Percentiles rank a stretch among this genome's conserved stretches.
Conservation (phyloP, 306 rosid species). For the Arachis stenosperma region DNA sequence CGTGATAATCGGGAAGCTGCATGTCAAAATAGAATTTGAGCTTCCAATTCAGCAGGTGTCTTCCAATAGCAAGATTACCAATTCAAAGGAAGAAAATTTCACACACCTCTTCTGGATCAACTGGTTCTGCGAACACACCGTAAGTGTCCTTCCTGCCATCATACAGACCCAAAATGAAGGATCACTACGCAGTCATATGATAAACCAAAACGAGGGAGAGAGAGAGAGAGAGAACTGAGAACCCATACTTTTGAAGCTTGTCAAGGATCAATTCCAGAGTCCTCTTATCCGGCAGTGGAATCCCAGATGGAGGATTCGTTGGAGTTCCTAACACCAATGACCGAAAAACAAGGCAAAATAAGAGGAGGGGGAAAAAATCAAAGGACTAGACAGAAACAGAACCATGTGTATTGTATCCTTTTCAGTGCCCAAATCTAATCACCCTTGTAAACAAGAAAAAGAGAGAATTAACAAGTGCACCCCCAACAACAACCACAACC, state of each 20-base stretch:
- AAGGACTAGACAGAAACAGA: slow-evolving; percentile 18
- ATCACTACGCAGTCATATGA: neutral
- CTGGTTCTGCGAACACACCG: slow-evolving; percentile 96
- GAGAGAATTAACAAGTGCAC: slow-evolving; percentile 28
- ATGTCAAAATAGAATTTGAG: slow-evolving; percentile 41
- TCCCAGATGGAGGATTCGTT: slow-evolving; percentile 47
- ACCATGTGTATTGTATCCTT: neutral
- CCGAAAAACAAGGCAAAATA: slow-evolving; percentile 26
- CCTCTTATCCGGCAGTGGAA: slow-evolving; percentile 88
- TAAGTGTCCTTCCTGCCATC: slow-evolving; percentile 95
- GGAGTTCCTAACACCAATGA: slow-evolving; percentile 71
- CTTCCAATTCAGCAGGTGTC: slow-evolving; percentile 26
- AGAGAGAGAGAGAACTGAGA: slow-evolving; percentile 18
- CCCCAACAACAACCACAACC: neutral
- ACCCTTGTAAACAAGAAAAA: neutral
- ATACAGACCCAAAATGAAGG: slow-evolving; percentile 1
- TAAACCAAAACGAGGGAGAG: slow-evolving; percentile 14
- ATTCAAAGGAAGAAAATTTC: slow-evolving; percentile 17
- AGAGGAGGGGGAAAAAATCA: slow-evolving; percentile 26
- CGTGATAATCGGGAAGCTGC: slow-evolving; percentile 97
- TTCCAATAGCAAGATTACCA: slow-evolving; percentile 36
- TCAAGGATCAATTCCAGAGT: slow-evolving; percentile 87
- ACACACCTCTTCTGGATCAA: slow-evolving; percentile 96
- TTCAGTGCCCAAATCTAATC: slow-evolving; percentile 13
- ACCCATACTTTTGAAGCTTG: slow-evolving; percentile 90